Conservation (phyloP, 306 rosid species). For the Lotus japonicus region DNA sequence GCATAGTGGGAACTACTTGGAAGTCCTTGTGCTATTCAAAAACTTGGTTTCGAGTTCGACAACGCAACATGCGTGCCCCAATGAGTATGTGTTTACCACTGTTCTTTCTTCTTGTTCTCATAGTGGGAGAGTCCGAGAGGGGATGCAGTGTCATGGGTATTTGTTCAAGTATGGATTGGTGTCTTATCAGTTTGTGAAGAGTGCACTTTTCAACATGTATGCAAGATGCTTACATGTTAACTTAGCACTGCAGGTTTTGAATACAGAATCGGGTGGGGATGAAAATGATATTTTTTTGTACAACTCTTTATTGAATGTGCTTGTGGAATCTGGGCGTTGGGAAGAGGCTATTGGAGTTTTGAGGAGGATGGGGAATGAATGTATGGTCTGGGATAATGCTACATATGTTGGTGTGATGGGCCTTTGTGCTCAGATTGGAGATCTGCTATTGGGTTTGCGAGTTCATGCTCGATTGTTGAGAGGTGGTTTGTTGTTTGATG, state of each 20-base stretch:
- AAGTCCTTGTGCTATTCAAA: constrained; percentile 42
- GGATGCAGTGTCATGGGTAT: constrained; percentile 55
- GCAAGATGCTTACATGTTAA: constrained; percentile 34
- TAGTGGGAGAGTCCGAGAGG: constrained; percentile 48
- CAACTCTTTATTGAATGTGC: constrained; percentile 43
- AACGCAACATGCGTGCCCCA: constrained; percentile 17
- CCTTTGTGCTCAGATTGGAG: constrained; percentile 45
- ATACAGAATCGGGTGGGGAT: constrained; percentile 8
- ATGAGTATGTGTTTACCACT: constrained; percentile 45
- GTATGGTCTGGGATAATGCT: constrained; percentile 47
- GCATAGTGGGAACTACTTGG: constrained; percentile 32
- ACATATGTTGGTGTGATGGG: constrained; percentile 46
- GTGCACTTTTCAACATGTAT: constrained; percentile 58
- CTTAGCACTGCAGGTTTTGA: constrained; percentile 41
- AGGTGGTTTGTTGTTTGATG: constrained; percentile 30
- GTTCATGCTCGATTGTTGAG: constrained; percentile 48
- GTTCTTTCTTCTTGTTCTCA: constrained; percentile 45
- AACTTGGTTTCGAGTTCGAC: constrained; percentile 31
- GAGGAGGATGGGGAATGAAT: constrained; percentile 32
- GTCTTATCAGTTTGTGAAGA: constrained; percentile 45
- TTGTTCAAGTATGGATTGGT: constrained; percentile 46
- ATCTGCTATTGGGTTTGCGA: constrained; percentile 44
- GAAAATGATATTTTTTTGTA: constrained; percentile 31
- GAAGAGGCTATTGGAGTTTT: constrained; percentile 37
- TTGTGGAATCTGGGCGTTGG: constrained; percentile 34